Base-by-base conservation (phyloP, 108 stramenopile species). In the Halocafeteria seosinensis region DNA sequence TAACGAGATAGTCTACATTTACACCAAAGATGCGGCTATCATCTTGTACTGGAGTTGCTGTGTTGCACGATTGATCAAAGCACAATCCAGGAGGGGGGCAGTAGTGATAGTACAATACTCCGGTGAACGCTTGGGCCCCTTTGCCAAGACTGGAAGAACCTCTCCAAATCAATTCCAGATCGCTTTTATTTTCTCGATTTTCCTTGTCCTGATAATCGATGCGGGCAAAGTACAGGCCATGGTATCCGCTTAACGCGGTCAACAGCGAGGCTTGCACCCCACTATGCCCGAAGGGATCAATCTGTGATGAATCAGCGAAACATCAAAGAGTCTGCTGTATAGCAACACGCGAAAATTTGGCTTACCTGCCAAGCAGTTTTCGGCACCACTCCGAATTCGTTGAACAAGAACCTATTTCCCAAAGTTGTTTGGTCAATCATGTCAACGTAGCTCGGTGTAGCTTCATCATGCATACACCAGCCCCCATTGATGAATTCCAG, bases 401-500 rank as follows among this genome's bases (percentile, higher is more conserved):
- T 34, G 28, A 66, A 68, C 35, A 96, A 67, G 65, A 92, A 94
- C 24, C 64, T 53, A 69, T 94, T 92, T 0, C 95, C 95, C 34
- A 89, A 74, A 17, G 89, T 87, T 1, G 91, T 94, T 64, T 94
- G 90, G 76, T 96, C 95, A 59, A 96, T 85, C 92, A 94, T 94
- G 8, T 85, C 91, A 50, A 87, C 82, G 70, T 68, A 92, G 71
- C 90, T 89, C 21, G 92, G 81, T 0, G 85, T 69, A 0, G 91
- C 78, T 38, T 96, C 95, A 65, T 96, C 95, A 71, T 94, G 95
- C 95, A 96, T 96, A 68, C 85, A 87, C 92, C 92, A 96, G 42
- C 90, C 92, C 29, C 91, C 94, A 68, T 93, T 93, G 74, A 80
- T 76, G 76, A 96, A 94, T 28, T 74, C 66, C 32, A 91, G 76